Evolutionary conservation across 2,329 filamentous ascomycete species (phyloP).

Genomic region (Ceratocystis harringtonii): DNA sequence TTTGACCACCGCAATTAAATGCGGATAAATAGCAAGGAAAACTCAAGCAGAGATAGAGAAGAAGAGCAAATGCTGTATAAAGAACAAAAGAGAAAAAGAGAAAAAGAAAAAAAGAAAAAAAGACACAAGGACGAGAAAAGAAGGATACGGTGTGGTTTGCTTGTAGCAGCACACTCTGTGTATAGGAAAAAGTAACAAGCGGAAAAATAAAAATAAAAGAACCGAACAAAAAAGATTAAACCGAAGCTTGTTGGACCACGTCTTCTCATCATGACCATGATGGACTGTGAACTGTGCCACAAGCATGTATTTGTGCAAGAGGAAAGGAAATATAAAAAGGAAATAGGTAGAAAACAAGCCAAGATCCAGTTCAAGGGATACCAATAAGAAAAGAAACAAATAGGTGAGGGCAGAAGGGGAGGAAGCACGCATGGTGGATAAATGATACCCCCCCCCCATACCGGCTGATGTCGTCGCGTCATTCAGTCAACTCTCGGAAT

Average conservation of each 20-base stretch:
- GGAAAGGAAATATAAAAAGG: not conserved
- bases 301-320: not conserved
- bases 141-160: not conserved
- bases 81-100: not conserved
- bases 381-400: not conserved
- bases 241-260: not conserved
- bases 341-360: not conserved
- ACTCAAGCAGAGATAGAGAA: too few relatives aligned
- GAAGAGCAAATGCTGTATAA: too few relatives aligned
- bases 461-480: constrained; percentile 15
- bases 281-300: not conserved
- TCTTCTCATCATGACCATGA: not conserved
- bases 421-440: too few relatives aligned
- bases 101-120: not conserved
- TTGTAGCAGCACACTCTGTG: not conserved
- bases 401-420: too few relatives aligned
- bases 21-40: not conserved
- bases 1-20: not conserved
- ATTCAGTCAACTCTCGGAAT: not conserved
- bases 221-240: not conserved
- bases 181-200: not conserved
- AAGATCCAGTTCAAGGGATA: not conserved
- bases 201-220: not conserved
- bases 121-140: not conserved
- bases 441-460: too few relatives aligned